Evolutionary conservation across 495 filamentous ascomycete genomes (phyloP), one percentile per base, ranked within the genome.

Genomic region (Aspergillus coremiiformis): DNA sequence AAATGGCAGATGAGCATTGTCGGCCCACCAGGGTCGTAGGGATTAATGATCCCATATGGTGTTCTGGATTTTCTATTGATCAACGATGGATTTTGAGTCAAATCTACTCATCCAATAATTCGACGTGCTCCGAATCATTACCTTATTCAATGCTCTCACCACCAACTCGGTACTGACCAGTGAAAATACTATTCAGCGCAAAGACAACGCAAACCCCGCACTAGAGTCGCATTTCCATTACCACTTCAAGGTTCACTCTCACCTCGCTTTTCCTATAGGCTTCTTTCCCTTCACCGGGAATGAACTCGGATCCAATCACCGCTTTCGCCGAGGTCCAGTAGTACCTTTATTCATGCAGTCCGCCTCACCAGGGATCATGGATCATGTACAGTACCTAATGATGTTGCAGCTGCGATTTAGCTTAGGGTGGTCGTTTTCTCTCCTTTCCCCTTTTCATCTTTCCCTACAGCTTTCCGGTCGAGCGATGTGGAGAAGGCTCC

Each of bases 331-430:
- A 39, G 44, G 14, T n/a, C n/a, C n/a, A n/a, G n/a, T n/a, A n/a
- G n/a, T n/a, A n/a, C n/a, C n/a, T n/a, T n/a, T n/a, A n/a, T 26
- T 29, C 35, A 35, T 56, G 24, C 44, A 35, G 44, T 43, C 17
- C 49, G 58, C 58, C 58, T 60, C 58, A 57, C 54, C 57, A 41
- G n/a, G 37, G 37, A 41, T 41, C 52, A 56, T 30, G 39, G 44
- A 57, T 55, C 53, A 53, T 60, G 47, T n/a, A n/a, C n/a, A n/a
- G n/a, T n/a, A n/a, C n/a, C 51, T 48, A 21, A 42, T 51, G 53
- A 14, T 39, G 53, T 46, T 59, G 53, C 53, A 53, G 46, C 53
- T 39, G 49, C 20, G 53, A 55, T 56, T 50, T 56, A 50, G 50
- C 50, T 52, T 47, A 27, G 43, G 29, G 30, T 37, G 47, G 44